Evolutionary conservation across 2,329 filamentous ascomycete species (phyloP).

Genomic region (Microsporum ferrugineum): DNA sequence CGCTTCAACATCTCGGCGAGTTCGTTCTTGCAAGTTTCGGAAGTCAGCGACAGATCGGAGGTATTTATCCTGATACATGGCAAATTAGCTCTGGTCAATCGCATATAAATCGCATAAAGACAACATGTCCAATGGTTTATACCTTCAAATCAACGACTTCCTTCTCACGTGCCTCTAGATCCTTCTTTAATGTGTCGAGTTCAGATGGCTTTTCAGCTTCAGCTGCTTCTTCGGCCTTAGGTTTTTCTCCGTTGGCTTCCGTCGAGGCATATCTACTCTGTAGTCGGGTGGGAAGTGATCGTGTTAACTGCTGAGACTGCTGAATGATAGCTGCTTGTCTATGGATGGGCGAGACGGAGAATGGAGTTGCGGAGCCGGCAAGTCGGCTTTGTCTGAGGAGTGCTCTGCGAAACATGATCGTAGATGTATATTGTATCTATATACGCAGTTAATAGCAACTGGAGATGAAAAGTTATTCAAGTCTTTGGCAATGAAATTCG

Average conservation of each 20-base stretch:
- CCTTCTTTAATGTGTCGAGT: slow-evolving; percentile 45
- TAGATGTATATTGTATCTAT: background rate
- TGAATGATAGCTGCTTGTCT: slow-evolving; percentile 27
- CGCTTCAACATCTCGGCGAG: slow-evolving; percentile 73
- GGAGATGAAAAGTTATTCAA: background rate
- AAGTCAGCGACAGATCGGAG: slow-evolving; percentile 91
- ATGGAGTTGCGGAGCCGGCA: slow-evolving; percentile 25
- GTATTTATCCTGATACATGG: slow-evolving; percentile 65
- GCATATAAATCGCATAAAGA: background rate
- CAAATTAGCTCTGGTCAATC: background rate
- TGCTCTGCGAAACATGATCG: slow-evolving; percentile 33
- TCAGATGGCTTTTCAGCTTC: slow-evolving; percentile 32
- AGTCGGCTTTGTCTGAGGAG: slow-evolving; percentile 34
- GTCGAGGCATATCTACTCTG: slow-evolving; percentile 35
- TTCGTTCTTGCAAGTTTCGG: slow-evolving; percentile 94
- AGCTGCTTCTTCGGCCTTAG: slow-evolving; percentile 28
- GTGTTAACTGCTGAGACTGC: slow-evolving; percentile 19
- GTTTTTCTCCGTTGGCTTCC: slow-evolving; percentile 25
- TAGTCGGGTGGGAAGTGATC: slow-evolving; percentile 25
- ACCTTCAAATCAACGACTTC: slow-evolving; percentile 81
- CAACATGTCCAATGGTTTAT: slow-evolving; percentile 14
- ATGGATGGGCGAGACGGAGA: slow-evolving; percentile 23
- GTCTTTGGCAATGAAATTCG: background rate
- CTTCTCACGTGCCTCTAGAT: slow-evolving; percentile 60
- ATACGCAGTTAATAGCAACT: background rate